These are phyloP conservation scores for Dendrocalamus latiflorus DNA, from an alignment of 202 grass and related monocot species.

Conservation along the genomic window DNA sequence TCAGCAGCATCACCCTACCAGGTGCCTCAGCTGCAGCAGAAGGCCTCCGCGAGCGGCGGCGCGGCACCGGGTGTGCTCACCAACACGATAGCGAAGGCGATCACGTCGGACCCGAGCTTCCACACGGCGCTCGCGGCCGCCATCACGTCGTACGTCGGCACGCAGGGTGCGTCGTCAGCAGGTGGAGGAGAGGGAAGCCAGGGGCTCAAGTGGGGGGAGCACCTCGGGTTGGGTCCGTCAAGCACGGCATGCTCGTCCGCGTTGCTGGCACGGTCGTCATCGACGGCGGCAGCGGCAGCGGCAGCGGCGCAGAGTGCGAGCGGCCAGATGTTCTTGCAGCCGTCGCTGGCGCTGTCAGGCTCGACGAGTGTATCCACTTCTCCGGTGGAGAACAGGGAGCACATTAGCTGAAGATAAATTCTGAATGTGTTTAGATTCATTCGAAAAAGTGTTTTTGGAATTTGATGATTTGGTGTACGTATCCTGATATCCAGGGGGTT, in stretches of 20 bases:
- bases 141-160: constrained; percentile 77
- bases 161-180: constrained; percentile 12
- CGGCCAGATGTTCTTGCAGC: constrained; percentile 38
- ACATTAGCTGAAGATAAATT: constrained; percentile 17
- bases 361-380: constrained; percentile 46
- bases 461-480: constrained; percentile 35
- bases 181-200: constrained; percentile 1
- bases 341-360: constrained; percentile 35
- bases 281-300: not conserved
- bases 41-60: not conserved
- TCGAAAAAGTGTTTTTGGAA: not conserved
- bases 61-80: constrained; percentile 30
- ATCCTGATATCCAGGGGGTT: constrained; percentile 1
- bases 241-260: constrained; percentile 31
- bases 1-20: constrained; percentile 23
- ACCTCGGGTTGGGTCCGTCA: constrained; percentile 33
- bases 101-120: constrained; percentile 75
- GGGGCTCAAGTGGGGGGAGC: constrained; percentile 46
- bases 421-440: not conserved
- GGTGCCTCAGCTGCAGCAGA: constrained; percentile 27
- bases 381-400: constrained; percentile 40
- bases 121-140: constrained; percentile 68
- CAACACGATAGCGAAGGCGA: constrained; percentile 81
- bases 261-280: constrained; percentile 16
- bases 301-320: constrained; percentile 3